Conservation (phyloP, 2,329 filamentous ascomycete genomes). For the Botrytis tulipae region DNA sequence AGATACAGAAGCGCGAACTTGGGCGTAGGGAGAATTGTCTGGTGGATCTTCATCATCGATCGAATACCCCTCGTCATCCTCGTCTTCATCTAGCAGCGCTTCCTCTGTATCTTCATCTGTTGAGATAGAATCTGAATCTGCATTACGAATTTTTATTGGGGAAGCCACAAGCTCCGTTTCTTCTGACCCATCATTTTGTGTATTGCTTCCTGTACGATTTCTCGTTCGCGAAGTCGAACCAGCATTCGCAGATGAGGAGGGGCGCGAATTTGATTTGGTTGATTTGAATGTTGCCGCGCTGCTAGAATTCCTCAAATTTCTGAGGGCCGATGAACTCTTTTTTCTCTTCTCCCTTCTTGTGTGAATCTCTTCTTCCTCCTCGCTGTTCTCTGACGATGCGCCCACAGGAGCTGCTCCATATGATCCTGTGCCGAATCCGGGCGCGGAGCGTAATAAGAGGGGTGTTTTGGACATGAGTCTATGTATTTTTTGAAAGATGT, state of each 20-base stretch:
- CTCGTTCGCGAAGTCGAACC: not conserved
- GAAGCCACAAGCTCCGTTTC: slow-evolving; percentile 30
- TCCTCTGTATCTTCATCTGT: slow-evolving; percentile 36
- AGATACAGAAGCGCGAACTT: slow-evolving; percentile 76
- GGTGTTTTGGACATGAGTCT: slow-evolving; percentile 49
- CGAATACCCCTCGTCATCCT: slow-evolving; percentile 38
- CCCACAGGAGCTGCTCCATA: slow-evolving; percentile 57
- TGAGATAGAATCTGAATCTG: slow-evolving; percentile 35
- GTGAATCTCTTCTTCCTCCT: slow-evolving; percentile 36
- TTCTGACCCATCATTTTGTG: slow-evolving; percentile 27
- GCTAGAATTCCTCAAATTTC: slow-evolving; percentile 32
- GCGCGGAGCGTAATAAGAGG: slow-evolving; percentile 58
- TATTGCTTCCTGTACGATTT: slow-evolving; percentile 15
- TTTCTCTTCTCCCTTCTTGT: slow-evolving; percentile 29
- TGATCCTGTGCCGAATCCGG: slow-evolving; percentile 58
- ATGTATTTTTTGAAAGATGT: slow-evolving; percentile 28
- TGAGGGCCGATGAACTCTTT: slow-evolving; percentile 31
- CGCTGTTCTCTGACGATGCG: slow-evolving; percentile 41
- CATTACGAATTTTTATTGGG: slow-evolving; percentile 25
- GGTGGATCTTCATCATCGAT: slow-evolving; percentile 51
- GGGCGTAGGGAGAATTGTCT: slow-evolving; percentile 73
- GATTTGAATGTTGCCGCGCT: slow-evolving; percentile 27
- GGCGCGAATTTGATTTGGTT: slow-evolving; percentile 22
- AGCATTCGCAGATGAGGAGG: slow-evolving; percentile 21
- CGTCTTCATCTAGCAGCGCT: slow-evolving; percentile 39